Evolutionary conservation across 495 filamentous ascomycete genomes (phyloP).

Genomic region (Lasiosphaeria ovina): DNA sequence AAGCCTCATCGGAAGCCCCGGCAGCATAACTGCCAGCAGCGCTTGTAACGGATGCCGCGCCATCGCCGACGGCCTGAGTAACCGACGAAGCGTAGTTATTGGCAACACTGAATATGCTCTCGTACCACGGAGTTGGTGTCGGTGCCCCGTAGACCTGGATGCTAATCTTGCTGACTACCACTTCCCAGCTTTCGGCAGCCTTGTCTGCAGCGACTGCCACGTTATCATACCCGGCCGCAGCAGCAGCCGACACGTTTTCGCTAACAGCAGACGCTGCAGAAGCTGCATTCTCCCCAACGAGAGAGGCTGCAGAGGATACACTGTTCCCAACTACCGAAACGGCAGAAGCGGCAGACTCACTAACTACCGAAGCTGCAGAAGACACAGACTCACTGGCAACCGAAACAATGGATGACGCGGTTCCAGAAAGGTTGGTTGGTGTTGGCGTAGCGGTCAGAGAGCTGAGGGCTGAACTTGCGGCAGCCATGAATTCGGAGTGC

Average conservation of each 20-base stretch:
- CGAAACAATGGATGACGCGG: constrained; percentile 37
- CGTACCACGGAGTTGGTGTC: constrained; percentile 57
- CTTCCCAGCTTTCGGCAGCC: constrained; percentile 60
- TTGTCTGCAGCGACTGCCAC: constrained; percentile 36
- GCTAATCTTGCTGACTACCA: constrained; percentile 63
- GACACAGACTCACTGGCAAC: constrained; percentile 32
- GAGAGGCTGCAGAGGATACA: constrained; percentile 33
- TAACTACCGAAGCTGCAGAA: constrained; percentile 32
- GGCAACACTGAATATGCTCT: constrained; percentile 38
- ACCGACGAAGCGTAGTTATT: constrained; percentile 26
- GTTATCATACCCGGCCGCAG: constrained; percentile 28
- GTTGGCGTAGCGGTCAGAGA: constrained; percentile 50
- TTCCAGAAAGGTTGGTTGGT: constrained; percentile 43
- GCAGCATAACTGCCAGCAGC: constrained; percentile 56
- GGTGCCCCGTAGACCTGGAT: constrained; percentile 71
- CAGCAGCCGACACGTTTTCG: constrained; percentile 28
- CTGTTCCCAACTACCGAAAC: constrained; percentile 30
- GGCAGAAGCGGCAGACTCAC: constrained; percentile 33
- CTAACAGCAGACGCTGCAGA: constrained; percentile 37
- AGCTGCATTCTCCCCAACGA: constrained; percentile 18
- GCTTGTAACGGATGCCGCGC: constrained; percentile 44
- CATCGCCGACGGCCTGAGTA: constrained; percentile 22
- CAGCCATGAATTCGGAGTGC: constrained; percentile 68
- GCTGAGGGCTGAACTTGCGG: constrained; percentile 61
- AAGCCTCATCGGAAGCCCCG: constrained; percentile 51